These are phyloP conservation scores for Vitis vinifera DNA, from an alignment of 164 flowering plant species.

Conservation along the genomic window ASM3070453v1 NC_081820.1:26885001-26885500, in stretches of 20 bases:
- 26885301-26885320: conserved; percentile 49
- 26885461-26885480: conserved; percentile 58
- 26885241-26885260: conserved; percentile 63
- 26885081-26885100: conserved; percentile 47
- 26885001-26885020: conserved; percentile 25
- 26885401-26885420: conserved; percentile 41
- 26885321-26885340: conserved; percentile 64
- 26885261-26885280: conserved; percentile 66
- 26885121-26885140: conserved; percentile 37
- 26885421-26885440: conserved; percentile 55
- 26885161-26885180: conserved; percentile 14
- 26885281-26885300: conserved; percentile 61
- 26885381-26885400: conserved; percentile 35
- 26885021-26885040: conserved; percentile 6
- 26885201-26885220: conserved; percentile 67
- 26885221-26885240: conserved; percentile 91
- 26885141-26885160: conserved; percentile 35
- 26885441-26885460: conserved; percentile 58
- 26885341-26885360: conserved; percentile 21
- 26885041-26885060: conserved; percentile 18
- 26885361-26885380: conserved; percentile 1
- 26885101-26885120: conserved; percentile 67
- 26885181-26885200: conserved; percentile 1
- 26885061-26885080: conserved; percentile 56
- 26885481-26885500: conserved; percentile 13